Evolutionary conservation across 2,329 filamentous ascomycete species (phyloP).

Genomic region (Xylariaceae sp.): DNA sequence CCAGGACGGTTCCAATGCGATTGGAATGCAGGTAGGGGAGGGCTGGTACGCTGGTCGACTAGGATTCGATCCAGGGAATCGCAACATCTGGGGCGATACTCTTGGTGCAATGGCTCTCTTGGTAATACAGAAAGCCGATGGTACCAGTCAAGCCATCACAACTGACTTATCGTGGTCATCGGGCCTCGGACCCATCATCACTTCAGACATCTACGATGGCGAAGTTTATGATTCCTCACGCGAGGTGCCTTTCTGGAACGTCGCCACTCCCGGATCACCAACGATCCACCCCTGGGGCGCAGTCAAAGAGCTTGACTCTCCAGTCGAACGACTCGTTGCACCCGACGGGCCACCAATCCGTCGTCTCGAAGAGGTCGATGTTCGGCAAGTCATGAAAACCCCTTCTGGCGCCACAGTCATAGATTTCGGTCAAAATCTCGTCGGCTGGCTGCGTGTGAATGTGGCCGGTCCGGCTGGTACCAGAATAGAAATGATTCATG

Average conservation of each 20-base stretch:
- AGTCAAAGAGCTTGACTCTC: conserved; percentile 21
- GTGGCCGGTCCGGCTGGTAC: conserved; percentile 36
- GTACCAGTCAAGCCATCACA: conserved; percentile 19
- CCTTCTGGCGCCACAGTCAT: conserved; percentile 45
- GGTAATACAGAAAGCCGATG: conserved; percentile 22
- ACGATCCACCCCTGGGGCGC: conserved; percentile 28
- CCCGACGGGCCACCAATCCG: conserved; percentile 35
- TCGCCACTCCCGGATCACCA: conserved; percentile 31
- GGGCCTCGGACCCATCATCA: conserved; percentile 24
- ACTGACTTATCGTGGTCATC: conserved; percentile 33
- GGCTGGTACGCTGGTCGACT: conserved; percentile 50
- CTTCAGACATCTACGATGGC: conserved; percentile 30
- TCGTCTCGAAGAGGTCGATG: conserved; percentile 25
- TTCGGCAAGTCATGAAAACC: conserved; percentile 28
- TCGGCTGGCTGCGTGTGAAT: conserved; percentile 38
- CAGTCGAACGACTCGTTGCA: conserved; percentile 25
- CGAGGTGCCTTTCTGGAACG: conserved; percentile 24
- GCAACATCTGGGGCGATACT: conserved; percentile 34
- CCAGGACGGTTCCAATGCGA: conserved; percentile 35
- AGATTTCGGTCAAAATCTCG: conserved; percentile 50
- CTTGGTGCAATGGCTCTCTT: conserved; percentile 31
- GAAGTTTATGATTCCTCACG: conserved; percentile 32
- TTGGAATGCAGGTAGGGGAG: conserved; percentile 48
- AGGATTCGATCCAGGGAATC: conserved; percentile 22
- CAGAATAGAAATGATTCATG: conserved; percentile 47